phyloP scores from a whole-genome alignment of 2,329 filamentous ascomycete genomes.

The Fusarium albidum region DNA sequence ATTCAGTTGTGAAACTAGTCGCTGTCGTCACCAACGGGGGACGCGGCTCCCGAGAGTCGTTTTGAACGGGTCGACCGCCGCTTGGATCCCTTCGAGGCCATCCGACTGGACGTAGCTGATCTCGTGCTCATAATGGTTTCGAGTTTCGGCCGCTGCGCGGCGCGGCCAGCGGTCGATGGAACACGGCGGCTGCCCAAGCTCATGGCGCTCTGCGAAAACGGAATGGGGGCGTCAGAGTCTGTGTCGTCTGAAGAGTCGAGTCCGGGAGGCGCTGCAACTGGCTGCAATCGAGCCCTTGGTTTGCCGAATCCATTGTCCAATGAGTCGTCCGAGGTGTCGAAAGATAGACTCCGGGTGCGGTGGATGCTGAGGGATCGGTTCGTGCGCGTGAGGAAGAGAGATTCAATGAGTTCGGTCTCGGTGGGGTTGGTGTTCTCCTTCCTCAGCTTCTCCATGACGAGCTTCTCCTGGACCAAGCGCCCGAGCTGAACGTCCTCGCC shows the following conservation, averaged over 20 bases:
- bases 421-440: constrained; percentile 50
- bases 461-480: constrained; percentile 54
- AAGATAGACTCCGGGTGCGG: constrained; percentile 49
- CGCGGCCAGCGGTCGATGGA: constrained; percentile 41
- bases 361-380: constrained; percentile 44
- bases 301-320: constrained; percentile 42
- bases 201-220: constrained; percentile 37
- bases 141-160: constrained; percentile 53
- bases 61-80: constrained; percentile 43
- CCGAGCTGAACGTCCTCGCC: constrained; percentile 53
- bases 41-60: constrained; percentile 43
- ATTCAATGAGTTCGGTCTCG: constrained; percentile 55
- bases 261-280: constrained; percentile 42
- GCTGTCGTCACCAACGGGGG: constrained; percentile 49
- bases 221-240: constrained; percentile 37
- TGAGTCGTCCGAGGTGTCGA: constrained; percentile 48
- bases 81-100: constrained; percentile 42
- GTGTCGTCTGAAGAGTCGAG: constrained; percentile 47
- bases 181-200: constrained; percentile 35
- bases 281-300: constrained; percentile 39
- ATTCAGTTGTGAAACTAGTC: constrained; percentile 37
- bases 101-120: constrained; percentile 39
- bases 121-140: constrained; percentile 57
- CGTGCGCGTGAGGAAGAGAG: constrained; percentile 47
- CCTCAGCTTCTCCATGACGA: constrained; percentile 56